Percentiles rank a stretch among this genome's conserved stretches.
phyloP scores from a whole-genome alignment of 1,139 yeast genomes.

The Scheffersomyces titani region DNA sequence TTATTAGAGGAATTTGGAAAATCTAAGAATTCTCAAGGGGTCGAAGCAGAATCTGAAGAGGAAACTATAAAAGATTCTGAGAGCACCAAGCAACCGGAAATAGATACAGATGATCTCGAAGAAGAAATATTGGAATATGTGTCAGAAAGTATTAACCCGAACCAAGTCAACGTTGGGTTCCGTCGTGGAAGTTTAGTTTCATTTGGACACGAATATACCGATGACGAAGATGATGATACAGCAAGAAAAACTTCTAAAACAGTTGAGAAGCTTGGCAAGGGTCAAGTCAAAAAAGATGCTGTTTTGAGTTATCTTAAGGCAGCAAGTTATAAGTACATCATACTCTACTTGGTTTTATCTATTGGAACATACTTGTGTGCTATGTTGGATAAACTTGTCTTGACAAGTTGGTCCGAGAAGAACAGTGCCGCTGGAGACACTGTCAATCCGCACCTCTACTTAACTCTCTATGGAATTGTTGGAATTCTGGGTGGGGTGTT shows the following conservation, averaged over 20 bases:
- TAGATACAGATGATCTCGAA: slow-evolving; percentile 1
- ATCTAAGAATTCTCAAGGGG: slow-evolving; percentile 26
- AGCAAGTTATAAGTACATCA: slow-evolving; percentile 24
- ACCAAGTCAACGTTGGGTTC: slow-evolving; percentile 5
- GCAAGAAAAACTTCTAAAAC: slow-evolving; percentile 18
- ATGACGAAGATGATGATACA: slow-evolving; percentile 16
- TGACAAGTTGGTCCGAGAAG: slow-evolving; percentile 28
- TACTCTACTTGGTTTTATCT: slow-evolving; percentile 20
- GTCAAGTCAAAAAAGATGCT: slow-evolving; percentile 24
- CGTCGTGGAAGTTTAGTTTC: slow-evolving; percentile 24
- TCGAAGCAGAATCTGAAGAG: background rate
- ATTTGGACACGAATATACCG: slow-evolving; percentile 20
- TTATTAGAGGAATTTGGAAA: slow-evolving; percentile 79
- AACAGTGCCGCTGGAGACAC: slow-evolving; percentile 23
- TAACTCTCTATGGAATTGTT: slow-evolving; percentile 19
- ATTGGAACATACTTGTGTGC: slow-evolving; percentile 16
- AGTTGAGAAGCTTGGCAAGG: slow-evolving; percentile 25
- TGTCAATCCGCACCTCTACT: slow-evolving; percentile 17
- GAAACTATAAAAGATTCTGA: background rate
- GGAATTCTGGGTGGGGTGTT: slow-evolving; percentile 26
- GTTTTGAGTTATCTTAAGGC: slow-evolving; percentile 27
- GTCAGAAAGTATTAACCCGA: slow-evolving; percentile 7
- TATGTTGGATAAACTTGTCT: slow-evolving; percentile 23
- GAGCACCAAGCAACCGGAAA: background rate
- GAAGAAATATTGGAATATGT: slow-evolving; percentile 12